phyloP scores from a whole-genome alignment of 352 stramenopile species.

The Pythium rhizo-oryzae region DNA sequence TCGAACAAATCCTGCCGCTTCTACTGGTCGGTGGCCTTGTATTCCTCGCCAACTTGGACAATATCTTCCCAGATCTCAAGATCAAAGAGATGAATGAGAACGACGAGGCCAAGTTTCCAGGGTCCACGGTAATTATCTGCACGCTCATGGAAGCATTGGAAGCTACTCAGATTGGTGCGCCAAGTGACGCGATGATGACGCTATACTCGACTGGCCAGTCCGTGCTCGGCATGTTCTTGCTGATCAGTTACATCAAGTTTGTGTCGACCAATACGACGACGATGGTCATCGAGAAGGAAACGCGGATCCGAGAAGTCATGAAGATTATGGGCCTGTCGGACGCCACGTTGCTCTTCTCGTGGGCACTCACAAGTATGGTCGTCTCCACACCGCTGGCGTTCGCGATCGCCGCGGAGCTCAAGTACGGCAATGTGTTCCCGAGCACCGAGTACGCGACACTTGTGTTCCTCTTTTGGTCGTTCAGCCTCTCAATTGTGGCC shows the following conservation, averaged over 20 bases:
- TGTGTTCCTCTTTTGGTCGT: constrained; percentile 53
- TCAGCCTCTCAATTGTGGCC: constrained; percentile 58
- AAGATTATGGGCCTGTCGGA: constrained; percentile 93
- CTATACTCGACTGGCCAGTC: constrained; percentile 65
- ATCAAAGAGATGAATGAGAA: constrained; percentile 23
- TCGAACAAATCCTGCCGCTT: constrained; percentile 61
- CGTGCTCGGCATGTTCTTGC: constrained; percentile 60
- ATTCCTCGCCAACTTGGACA: constrained; percentile 64
- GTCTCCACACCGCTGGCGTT: constrained; percentile 27
- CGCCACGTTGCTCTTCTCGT: constrained; percentile 56
- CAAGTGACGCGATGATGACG: constrained; percentile 51
- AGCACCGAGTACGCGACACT: constrained; percentile 29
- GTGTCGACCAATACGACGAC: constrained; percentile 83
- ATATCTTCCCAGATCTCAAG: constrained; percentile 34
- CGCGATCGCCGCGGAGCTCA: constrained; percentile 32
- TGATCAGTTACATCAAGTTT: constrained; percentile 92
- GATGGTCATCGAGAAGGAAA: constrained; percentile 94
- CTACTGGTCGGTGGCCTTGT: constrained; percentile 51
- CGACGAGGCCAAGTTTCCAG: constrained; percentile 8
- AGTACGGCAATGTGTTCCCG: constrained; percentile 63
- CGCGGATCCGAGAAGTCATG: constrained; percentile 90
- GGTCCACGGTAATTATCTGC: constrained; percentile 36
- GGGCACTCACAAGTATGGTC: constrained; percentile 51
- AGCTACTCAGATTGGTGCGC: constrained; percentile 39
- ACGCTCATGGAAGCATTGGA: constrained; percentile 35